Percentiles rank a stretch among this genome's conserved stretches.
These are phyloP conservation scores for Aureobasidium pullulans DNA, from an alignment of 2,329 filamentous ascomycete genomes.

Conservation along the genomic window DNA sequence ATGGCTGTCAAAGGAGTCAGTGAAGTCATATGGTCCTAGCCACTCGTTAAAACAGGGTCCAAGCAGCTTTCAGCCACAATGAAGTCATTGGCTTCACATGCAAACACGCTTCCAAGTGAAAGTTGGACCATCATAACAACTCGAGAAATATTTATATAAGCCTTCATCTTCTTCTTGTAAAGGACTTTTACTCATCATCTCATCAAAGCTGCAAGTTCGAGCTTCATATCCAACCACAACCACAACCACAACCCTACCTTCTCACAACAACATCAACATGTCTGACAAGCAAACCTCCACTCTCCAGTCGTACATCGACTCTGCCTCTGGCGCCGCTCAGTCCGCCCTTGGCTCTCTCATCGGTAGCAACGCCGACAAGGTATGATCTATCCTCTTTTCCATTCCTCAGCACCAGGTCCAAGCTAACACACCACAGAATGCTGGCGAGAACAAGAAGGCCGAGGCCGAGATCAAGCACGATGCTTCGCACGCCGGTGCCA, in stretches of 20 bases:
- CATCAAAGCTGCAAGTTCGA: not conserved
- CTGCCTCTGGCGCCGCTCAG: slow-evolving; percentile 64
- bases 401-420: not conserved
- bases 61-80: not conserved
- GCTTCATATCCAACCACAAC: not conserved
- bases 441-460: slow-evolving; percentile 57
- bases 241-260: not conserved
- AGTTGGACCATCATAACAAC: not conserved
- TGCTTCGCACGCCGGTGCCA: slow-evolving; percentile 66
- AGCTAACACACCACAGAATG: slow-evolving; percentile 30
- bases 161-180: not conserved
- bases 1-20: not conserved
- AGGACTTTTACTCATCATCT: not conserved
- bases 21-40: slow-evolving; percentile 11
- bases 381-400: slow-evolving; percentile 23
- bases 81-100: slow-evolving; percentile 11
- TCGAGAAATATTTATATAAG: not conserved
- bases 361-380: slow-evolving; percentile 62
- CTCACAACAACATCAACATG: slow-evolving; percentile 31
- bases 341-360: slow-evolving; percentile 64
- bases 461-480: slow-evolving; percentile 61
- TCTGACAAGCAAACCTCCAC: slow-evolving; percentile 61
- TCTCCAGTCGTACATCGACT: slow-evolving; percentile 63
- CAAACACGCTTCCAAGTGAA: not conserved
- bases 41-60: slow-evolving; percentile 7